Percentiles rank a stretch among this genome's conserved stretches.
Evolutionary conservation across 2,329 filamentous ascomycete species (phyloP).

Genomic region (Hymenoscyphus fructigenus): DNA sequence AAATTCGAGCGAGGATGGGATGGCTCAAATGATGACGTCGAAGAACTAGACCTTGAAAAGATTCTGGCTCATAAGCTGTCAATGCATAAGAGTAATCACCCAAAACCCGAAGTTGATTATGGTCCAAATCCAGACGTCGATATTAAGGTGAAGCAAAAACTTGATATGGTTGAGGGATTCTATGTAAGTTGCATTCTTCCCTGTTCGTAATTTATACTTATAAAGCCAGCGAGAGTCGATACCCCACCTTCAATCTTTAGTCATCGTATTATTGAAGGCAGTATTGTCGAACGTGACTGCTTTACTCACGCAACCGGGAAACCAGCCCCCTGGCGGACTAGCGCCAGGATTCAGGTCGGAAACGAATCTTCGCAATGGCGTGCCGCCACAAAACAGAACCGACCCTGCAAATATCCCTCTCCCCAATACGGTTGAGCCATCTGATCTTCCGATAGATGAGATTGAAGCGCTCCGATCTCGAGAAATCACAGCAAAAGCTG

Average conservation of each 20-base stretch:
- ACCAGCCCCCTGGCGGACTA: conserved; percentile 26
- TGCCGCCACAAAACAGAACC: conserved; percentile 28
- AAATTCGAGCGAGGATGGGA: conserved; percentile 92
- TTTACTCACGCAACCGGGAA: conserved; percentile 62
- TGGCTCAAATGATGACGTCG: conserved; percentile 41
- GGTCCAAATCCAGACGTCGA: conserved; percentile 52
- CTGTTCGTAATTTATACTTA: conserved; percentile 33
- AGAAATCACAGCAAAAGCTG: conserved; percentile 87
- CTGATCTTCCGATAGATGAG: conserved; percentile 66
- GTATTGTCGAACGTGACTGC: conserved; percentile 85
- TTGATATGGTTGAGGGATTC: conserved; percentile 75
- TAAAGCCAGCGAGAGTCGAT: conserved; percentile 64
- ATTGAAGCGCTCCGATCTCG: conserved; percentile 77
- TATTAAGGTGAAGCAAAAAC: conserved; percentile 59
- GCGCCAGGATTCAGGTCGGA: conserved; percentile 31
- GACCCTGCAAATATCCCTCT: conserved; percentile 33
- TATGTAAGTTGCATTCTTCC: conserved; percentile 65
- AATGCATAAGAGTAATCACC: conserved; percentile 43
- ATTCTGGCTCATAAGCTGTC: conserved; percentile 43
- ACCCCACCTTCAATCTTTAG: conserved; percentile 85
- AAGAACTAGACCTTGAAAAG: conserved; percentile 43
- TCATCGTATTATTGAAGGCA: conserved; percentile 89
- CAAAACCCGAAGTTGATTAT: conserved; percentile 43
- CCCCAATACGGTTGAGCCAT: conserved; percentile 29
- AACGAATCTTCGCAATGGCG: conserved; percentile 30